Evolutionary conservation across 2,329 filamentous ascomycete species (phyloP).

Genomic region (Diaporthe citrichinensis): DNA sequence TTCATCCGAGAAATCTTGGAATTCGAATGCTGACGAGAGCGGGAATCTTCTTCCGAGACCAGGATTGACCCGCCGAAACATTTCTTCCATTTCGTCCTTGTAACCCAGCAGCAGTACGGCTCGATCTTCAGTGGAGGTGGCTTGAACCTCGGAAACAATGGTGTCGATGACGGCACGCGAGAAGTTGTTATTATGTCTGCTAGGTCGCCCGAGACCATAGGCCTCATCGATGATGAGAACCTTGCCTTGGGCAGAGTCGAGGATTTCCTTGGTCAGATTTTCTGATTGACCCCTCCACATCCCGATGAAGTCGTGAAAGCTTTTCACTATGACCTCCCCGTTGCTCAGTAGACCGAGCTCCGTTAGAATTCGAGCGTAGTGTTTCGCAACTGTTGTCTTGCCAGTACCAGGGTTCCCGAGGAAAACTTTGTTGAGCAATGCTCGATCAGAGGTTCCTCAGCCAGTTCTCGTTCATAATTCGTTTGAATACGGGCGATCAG

Average conservation of each 20-base stretch:
- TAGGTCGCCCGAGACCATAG: not conserved
- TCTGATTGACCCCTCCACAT: not conserved
- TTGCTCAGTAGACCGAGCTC: not conserved
- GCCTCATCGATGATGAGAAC: slow-evolving; percentile 8
- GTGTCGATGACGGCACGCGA: not conserved
- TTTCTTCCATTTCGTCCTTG: not conserved
- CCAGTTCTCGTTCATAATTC: not conserved
- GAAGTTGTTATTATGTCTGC: not conserved
- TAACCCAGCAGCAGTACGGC: not conserved
- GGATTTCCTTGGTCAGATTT: not conserved
- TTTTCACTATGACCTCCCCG: not conserved
- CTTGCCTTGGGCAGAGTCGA: not conserved
- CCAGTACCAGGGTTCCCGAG: not conserved
- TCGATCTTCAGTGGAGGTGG: not conserved
- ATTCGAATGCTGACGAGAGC: not conserved
- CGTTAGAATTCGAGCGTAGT: not conserved
- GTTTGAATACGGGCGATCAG: not conserved
- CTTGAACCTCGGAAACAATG: not conserved
- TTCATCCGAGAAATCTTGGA: not conserved
- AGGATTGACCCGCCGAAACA: not conserved
- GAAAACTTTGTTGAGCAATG: not conserved
- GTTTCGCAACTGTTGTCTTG: slow-evolving; percentile 1
- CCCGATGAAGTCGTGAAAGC: not conserved
- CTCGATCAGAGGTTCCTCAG: not conserved
- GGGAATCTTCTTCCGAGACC: not conserved